Percentiles rank a stretch among this genome's conserved stretches.
These are phyloP conservation scores for Gossypium davidsonii DNA, from an alignment of 441 rosid species.

Conservation along the genomic window DNA sequence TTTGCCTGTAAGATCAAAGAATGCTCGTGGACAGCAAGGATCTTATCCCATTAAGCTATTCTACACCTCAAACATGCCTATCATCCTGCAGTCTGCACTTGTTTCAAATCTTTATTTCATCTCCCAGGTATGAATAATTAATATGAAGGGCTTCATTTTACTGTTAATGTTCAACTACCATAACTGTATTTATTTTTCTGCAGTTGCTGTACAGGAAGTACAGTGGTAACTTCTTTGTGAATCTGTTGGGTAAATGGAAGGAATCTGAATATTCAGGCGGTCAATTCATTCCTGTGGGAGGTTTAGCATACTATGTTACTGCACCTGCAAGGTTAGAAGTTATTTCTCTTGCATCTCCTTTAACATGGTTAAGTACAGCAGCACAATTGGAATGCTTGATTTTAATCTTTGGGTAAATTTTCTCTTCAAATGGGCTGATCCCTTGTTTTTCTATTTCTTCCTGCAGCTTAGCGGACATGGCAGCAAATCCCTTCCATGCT, in stretches of 20 bases:
- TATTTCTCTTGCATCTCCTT: background rate
- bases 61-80: constrained; percentile 81
- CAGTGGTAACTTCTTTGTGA: constrained; percentile 61
- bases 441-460: background rate
- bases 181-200: constrained; percentile 13
- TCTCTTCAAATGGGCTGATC: background rate
- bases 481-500: constrained; percentile 52
- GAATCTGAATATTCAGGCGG: constrained; percentile 46
- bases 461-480: constrained; percentile 66
- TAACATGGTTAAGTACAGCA: background rate
- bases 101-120: constrained; percentile 90
- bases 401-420: background rate
- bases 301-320: constrained; percentile 60
- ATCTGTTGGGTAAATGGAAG: constrained; percentile 66
- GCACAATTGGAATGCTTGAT: background rate
- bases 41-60: constrained; percentile 85
- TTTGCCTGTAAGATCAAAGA: constrained; percentile 19
- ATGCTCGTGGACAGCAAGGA: constrained; percentile 87
- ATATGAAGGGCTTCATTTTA: background rate
- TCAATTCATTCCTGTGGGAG: constrained; percentile 40
- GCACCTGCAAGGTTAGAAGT: constrained; percentile 36
- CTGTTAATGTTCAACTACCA: background rate
- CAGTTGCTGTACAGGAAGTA: constrained; percentile 64
- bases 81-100: constrained; percentile 84
- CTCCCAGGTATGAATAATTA: constrained; percentile 56